Conservation (phyloP, 768 basidiomycete species). For the Mycena galopus region DNA sequence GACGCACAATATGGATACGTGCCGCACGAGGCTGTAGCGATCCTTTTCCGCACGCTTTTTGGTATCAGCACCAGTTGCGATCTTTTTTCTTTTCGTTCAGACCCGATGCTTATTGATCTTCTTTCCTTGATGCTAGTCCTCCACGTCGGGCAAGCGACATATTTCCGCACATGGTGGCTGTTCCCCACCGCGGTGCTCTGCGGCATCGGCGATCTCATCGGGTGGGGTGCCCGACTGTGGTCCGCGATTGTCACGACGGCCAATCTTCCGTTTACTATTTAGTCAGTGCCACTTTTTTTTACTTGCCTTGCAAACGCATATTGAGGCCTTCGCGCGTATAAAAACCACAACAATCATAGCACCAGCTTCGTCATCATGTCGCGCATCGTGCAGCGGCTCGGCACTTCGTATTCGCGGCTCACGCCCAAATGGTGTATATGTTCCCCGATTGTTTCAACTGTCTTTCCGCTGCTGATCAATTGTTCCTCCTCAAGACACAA, state of each 20-base stretch:
- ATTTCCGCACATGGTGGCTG: constrained; percentile 65
- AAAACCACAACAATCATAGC: constrained; percentile 61
- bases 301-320: not conserved
- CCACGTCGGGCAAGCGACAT: constrained; percentile 60
- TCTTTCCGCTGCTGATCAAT: too few species aligned
- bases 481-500: constrained; percentile 55
- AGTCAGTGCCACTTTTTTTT: constrained; percentile 47
- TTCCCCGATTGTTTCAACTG: too few species aligned
- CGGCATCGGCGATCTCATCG: constrained; percentile 63
- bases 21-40: too few species aligned
- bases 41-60: too few species aligned
- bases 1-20: too few species aligned
- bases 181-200: constrained; percentile 62
- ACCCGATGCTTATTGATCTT: not conserved
- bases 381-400: constrained; percentile 56
- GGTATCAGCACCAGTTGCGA: constrained; percentile 45
- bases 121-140: constrained; percentile 53
- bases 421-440: constrained; percentile 54
- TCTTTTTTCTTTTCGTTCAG: not conserved
- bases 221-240: constrained; percentile 71
- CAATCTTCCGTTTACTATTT: constrained; percentile 52
- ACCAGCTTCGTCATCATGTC: constrained; percentile 70
- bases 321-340: constrained; percentile 38
- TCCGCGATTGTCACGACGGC: constrained; percentile 48
- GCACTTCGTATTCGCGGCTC: constrained; percentile 64